Conservation (phyloP, 768 basidiomycete genomes). For the Strobilomyces dryophilus region DNA sequence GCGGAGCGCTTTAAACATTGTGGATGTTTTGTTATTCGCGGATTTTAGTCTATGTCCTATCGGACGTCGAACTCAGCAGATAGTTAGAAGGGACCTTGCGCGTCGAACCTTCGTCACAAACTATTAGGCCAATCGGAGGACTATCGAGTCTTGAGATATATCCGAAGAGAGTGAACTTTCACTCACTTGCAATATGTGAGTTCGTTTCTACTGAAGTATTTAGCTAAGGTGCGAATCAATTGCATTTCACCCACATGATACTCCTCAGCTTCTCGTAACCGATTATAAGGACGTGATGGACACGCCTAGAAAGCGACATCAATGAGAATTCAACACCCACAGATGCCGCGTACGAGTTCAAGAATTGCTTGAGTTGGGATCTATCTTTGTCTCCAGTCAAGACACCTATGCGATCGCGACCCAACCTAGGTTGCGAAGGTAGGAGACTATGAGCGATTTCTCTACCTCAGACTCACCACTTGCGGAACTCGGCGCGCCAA, state of each 20-base stretch:
- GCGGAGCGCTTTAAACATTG: slow-evolving; percentile 75
- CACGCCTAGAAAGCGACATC: slow-evolving; percentile 41
- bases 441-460: background rate
- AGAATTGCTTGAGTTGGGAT: slow-evolving; percentile 60
- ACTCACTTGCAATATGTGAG: slow-evolving; percentile 62
- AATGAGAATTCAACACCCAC: background rate
- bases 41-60: slow-evolving; percentile 90
- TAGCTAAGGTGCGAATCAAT: background rate
- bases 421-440: slow-evolving; percentile 38
- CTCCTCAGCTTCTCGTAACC: slow-evolving; percentile 90
- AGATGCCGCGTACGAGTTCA: slow-evolving; percentile 54
- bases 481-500: slow-evolving; percentile 93
- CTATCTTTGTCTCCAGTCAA: slow-evolving; percentile 60
- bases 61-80: background rate
- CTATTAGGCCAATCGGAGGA: slow-evolving; percentile 87
- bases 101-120: slow-evolving; percentile 86
- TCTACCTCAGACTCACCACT: slow-evolving; percentile 63
- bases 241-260: slow-evolving; percentile 57
- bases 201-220: slow-evolving; percentile 40
- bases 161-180: background rate
- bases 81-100: background rate
- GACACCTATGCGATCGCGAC: slow-evolving; percentile 52
- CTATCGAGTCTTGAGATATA: slow-evolving; percentile 33
- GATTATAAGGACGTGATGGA: slow-evolving; percentile 85
- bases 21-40: slow-evolving; percentile 83